phyloP scores from a whole-genome alignment of 805 yeast genomes.

The Cyberlindnera japonica region DNA sequence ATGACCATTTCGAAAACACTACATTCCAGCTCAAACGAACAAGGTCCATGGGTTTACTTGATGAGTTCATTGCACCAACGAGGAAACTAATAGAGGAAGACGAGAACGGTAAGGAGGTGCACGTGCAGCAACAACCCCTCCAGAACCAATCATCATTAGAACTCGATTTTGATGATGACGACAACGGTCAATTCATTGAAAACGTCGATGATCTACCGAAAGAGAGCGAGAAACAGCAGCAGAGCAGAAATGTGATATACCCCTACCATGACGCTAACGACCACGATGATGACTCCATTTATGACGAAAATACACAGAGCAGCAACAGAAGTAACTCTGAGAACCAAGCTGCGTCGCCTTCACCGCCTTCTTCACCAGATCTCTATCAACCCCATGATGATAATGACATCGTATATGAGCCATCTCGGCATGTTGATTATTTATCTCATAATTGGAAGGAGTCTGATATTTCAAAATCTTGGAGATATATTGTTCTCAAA shows the following conservation, averaged over 20 bases:
- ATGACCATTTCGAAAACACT: constrained; percentile 63
- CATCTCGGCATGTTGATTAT: constrained; percentile 90
- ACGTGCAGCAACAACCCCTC: background rate
- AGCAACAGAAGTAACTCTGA: constrained; percentile 29
- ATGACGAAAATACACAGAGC: constrained; percentile 16
- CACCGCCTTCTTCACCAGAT: constrained; percentile 31
- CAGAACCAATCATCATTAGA: constrained; percentile 3
- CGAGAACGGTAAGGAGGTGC: constrained; percentile 6
- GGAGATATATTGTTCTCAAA: constrained; percentile 87
- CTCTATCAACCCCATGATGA: constrained; percentile 61
- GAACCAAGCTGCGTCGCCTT: constrained; percentile 40
- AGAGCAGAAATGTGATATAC: constrained; percentile 18
- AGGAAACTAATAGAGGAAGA: constrained; percentile 35
- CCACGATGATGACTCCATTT: constrained; percentile 15
- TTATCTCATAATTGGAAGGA: constrained; percentile 96
- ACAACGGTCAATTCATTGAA: constrained; percentile 23
- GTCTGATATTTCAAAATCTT: constrained; percentile 84
- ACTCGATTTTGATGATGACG: constrained; percentile 13
- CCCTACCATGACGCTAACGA: constrained; percentile 20
- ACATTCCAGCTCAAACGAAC: constrained; percentile 78
- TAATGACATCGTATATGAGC: constrained; percentile 72
- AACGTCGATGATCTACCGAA: constrained; percentile 18
- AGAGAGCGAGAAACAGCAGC: constrained; percentile 5
- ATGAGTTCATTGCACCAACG: constrained; percentile 57
- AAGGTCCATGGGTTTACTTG: constrained; percentile 75